Conservation (phyloP, 306 rosid genomes). For the Vicia faba region DNA sequence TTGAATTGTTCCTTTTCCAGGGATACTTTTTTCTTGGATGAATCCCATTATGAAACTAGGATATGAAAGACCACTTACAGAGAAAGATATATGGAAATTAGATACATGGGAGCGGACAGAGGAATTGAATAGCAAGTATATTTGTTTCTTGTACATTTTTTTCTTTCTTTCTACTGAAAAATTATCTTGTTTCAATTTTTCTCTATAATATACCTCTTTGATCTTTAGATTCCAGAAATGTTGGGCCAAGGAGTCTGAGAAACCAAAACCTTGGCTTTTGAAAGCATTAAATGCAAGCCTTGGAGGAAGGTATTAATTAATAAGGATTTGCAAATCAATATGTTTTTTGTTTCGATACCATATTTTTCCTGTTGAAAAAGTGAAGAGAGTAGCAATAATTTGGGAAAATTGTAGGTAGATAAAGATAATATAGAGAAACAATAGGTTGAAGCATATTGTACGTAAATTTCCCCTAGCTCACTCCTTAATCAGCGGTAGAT, state of each 20-base stretch:
- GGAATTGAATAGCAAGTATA: slow-evolving; percentile 64
- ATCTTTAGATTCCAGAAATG: slow-evolving; percentile 72
- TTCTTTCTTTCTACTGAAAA: slow-evolving; percentile 1
- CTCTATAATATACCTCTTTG: slow-evolving; percentile 31
- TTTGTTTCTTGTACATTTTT: slow-evolving; percentile 25
- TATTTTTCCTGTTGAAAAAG: slow-evolving; percentile 24
- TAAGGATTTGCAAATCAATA: slow-evolving; percentile 31
- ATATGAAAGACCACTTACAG: slow-evolving; percentile 78
- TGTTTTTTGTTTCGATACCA: background rate
- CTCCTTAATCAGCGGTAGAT: slow-evolving; percentile 10
- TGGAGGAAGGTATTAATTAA: slow-evolving; percentile 73
- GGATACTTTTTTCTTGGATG: slow-evolving; percentile 73
- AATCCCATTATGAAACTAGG: slow-evolving; percentile 79
- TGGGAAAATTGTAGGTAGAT: slow-evolving; percentile 27
- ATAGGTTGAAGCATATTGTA: slow-evolving; percentile 16
- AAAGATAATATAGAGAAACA: slow-evolving; percentile 20
- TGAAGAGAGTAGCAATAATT: slow-evolving; percentile 5
- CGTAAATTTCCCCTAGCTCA: slow-evolving; percentile 7
- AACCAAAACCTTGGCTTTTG: slow-evolving; percentile 89
- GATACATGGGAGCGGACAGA: slow-evolving; percentile 91
- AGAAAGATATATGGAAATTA: slow-evolving; percentile 91
- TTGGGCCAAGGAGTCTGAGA: slow-evolving; percentile 78
- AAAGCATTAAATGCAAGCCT: slow-evolving; percentile 82
- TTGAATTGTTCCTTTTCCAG: slow-evolving; percentile 49
- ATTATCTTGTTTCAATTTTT: slow-evolving; percentile 21